Evolutionary conservation across 768 basidiomycete species (phyloP).

Genomic region (Cystobasidium tubakii): DNA sequence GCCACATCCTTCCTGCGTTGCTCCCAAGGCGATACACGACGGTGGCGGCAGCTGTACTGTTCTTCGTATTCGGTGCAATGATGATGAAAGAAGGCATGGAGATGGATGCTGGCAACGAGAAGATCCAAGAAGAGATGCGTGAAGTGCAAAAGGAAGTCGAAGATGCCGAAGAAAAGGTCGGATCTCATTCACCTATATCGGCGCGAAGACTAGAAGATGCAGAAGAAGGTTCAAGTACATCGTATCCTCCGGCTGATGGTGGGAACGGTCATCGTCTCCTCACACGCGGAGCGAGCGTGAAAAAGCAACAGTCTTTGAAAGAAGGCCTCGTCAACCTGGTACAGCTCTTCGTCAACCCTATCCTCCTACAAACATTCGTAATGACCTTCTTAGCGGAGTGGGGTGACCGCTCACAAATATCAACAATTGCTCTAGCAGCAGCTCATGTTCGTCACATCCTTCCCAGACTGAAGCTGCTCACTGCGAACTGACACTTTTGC

Average conservation of each 20-base stretch:
- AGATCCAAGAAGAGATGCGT: conserved; percentile 86
- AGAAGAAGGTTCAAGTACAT: conserved; percentile 59
- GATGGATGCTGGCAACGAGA: conserved; percentile 69
- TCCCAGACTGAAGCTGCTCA: neutral
- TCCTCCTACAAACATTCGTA: conserved; percentile 89
- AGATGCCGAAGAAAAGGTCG: conserved; percentile 56
- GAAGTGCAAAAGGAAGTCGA: conserved; percentile 95
- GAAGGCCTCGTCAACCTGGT: conserved; percentile 72
- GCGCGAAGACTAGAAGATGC: conserved; percentile 58
- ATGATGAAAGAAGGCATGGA: conserved; percentile 78
- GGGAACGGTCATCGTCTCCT: neutral
- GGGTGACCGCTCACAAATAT: conserved; percentile 96
- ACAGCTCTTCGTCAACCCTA: conserved; percentile 65
- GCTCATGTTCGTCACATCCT: conserved; percentile 64
- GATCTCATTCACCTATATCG: conserved; percentile 47
- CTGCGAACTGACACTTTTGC: conserved; percentile 18
- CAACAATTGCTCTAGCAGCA: conserved; percentile 90
- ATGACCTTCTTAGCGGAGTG: conserved; percentile 98
- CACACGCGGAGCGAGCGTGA: conserved; percentile 18
- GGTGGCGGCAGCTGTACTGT: conserved; percentile 68
- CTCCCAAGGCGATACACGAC: conserved; percentile 69
- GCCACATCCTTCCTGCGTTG: conserved; percentile 76
- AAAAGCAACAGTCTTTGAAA: conserved; percentile 59
- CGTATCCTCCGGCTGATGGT: neutral
- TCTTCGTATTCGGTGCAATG: conserved; percentile 80